Percentiles rank a stretch among this genome's conserved stretches.
phyloP scores from a whole-genome alignment of 257 asterid species.

The Solanum tarijense region DNA sequence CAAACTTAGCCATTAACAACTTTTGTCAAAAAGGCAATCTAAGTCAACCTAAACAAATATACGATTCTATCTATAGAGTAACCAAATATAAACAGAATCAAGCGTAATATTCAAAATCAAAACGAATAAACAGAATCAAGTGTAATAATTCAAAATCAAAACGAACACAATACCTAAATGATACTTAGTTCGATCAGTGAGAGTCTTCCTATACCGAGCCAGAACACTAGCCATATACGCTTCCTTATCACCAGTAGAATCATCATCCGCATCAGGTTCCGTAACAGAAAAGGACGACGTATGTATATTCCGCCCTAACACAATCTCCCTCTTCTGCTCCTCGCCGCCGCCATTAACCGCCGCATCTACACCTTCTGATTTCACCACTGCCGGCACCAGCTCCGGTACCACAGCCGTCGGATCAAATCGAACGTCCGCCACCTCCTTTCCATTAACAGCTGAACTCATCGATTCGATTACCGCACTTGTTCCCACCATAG shows the following conservation, averaged over 20 bases:
- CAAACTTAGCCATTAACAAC: neutral
- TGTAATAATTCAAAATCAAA: neutral
- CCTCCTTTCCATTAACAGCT: neutral
- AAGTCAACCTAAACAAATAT: neutral
- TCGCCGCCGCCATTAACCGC: constrained; percentile 7
- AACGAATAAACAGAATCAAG: neutral
- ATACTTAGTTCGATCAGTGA: constrained; percentile 73
- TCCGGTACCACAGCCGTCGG: constrained; percentile 41
- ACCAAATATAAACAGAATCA: neutral
- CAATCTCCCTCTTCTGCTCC: constrained; percentile 45
- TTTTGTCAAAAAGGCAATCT: neutral
- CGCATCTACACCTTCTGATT: constrained; percentile 2
- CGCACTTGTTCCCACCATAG: neutral
- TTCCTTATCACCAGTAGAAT: constrained; percentile 91
- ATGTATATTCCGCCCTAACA: constrained; percentile 77
- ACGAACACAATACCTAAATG: constrained; percentile 45
- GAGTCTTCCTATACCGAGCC: constrained; percentile 76
- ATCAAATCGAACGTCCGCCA: constrained; percentile 21
- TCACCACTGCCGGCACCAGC: constrained; percentile 42
- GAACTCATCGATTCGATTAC: neutral
- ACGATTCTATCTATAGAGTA: neutral
- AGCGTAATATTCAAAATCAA: neutral
- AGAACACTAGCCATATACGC: constrained; percentile 88
- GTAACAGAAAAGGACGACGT: constrained; percentile 74
- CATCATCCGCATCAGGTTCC: constrained; percentile 93